These are phyloP conservation scores for Aureobasidium sp. DNA, from an alignment of 2,329 filamentous ascomycete species.

Conservation along the genomic window DNA sequence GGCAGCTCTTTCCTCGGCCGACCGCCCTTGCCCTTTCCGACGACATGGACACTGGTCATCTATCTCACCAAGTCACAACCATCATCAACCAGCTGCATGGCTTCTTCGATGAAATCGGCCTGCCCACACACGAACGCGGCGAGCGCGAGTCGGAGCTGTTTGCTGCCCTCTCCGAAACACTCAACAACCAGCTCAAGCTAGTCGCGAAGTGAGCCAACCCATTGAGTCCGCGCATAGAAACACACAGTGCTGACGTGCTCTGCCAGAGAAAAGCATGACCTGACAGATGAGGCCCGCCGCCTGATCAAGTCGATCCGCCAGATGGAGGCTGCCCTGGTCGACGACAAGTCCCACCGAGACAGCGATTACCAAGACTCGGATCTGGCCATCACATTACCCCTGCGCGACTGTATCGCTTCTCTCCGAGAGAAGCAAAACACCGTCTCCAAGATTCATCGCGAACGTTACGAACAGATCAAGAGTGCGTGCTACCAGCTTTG, in stretches of 20 bases:
- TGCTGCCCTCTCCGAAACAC: constrained; percentile 77
- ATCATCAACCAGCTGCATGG: constrained; percentile 90
- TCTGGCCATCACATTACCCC: constrained; percentile 70
- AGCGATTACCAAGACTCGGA: constrained; percentile 58
- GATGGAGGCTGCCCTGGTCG: constrained; percentile 86
- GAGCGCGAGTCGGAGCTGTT: constrained; percentile 87
- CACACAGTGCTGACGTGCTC: background rate
- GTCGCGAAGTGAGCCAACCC: constrained; percentile 55
- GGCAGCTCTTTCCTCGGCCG: constrained; percentile 18
- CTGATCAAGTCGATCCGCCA: constrained; percentile 81
- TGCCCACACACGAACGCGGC: constrained; percentile 88
- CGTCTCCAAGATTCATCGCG: constrained; percentile 73
- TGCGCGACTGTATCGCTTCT: constrained; percentile 66
- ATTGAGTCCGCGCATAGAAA: background rate
- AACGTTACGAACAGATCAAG: constrained; percentile 91
- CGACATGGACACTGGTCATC: constrained; percentile 78
- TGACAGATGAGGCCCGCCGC: constrained; percentile 81
- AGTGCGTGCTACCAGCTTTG: constrained; percentile 48
- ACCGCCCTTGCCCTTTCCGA: background rate
- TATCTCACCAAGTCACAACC: constrained; percentile 89
- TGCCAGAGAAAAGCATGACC: constrained; percentile 69
- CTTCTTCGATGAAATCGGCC: constrained; percentile 94
- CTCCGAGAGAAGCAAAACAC: constrained; percentile 81
- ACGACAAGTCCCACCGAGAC: constrained; percentile 56
- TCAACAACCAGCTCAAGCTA: constrained; percentile 79